These are phyloP conservation scores for Bocquillonia castaneifolia DNA, from an alignment of 441 rosid species.

Conservation along the genomic window DNA sequence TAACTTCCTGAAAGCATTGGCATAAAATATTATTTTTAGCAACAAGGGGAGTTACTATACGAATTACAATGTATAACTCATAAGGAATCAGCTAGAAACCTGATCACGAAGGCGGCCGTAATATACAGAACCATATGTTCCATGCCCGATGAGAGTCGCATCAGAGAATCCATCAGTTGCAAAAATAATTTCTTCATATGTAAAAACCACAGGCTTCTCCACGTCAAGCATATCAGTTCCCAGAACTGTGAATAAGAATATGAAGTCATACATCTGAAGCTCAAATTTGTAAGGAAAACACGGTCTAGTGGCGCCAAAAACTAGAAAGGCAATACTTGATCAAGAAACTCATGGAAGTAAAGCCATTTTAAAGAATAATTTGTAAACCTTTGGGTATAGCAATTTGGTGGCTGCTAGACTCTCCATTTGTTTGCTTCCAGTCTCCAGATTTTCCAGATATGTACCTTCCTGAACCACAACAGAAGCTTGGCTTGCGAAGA, in stretches of 20 bases:
- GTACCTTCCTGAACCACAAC: constrained; percentile 83
- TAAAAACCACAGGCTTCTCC: constrained; percentile 84
- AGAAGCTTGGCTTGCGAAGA: constrained; percentile 80
- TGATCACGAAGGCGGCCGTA: constrained; percentile 73
- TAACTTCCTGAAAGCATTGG: constrained; percentile 63
- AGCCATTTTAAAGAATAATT: constrained; percentile 4
- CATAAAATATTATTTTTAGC: constrained; percentile 10
- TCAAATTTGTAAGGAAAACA: constrained; percentile 6
- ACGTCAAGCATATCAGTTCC: constrained; percentile 67
- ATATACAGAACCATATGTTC: constrained; percentile 86
- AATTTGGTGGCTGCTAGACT: constrained; percentile 55
- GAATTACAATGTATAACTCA: background rate
- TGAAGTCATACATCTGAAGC: constrained; percentile 2
- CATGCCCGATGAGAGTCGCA: constrained; percentile 83
- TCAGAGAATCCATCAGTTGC: constrained; percentile 91
- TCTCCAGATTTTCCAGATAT: constrained; percentile 69
- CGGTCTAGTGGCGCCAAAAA: background rate
- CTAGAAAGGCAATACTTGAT: background rate
- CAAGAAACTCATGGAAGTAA: background rate
- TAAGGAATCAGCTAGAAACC: constrained; percentile 35
- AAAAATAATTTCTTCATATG: constrained; percentile 62
- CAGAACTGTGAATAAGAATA: constrained; percentile 42
- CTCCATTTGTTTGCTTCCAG: constrained; percentile 57
- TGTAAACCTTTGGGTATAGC: constrained; percentile 64
- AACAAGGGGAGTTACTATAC: background rate